A percentile compares a stretch with the other conserved stretches of the same genome.
Conservation (phyloP, 2,329 filamentous ascomycete species). For the Aspergillus fumigatus region DNA sequence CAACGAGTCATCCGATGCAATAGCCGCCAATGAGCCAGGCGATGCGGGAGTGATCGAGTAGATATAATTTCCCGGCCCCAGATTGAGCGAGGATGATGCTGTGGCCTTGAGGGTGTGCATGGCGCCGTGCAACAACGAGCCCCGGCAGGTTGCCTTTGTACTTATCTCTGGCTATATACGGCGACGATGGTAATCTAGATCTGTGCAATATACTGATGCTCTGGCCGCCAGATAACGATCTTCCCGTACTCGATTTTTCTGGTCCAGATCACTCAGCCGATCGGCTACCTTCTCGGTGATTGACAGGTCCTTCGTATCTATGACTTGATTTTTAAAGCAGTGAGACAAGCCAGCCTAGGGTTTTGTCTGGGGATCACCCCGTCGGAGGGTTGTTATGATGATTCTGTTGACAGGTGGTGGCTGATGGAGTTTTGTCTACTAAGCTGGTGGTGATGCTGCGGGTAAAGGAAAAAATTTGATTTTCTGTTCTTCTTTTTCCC, state of each 20-base stretch:
- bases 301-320: too few relatives aligned
- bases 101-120: conserved; percentile 33
- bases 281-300: too few relatives aligned
- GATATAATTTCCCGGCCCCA: conserved; percentile 40
- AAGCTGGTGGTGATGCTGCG: neutral
- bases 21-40: conserved; percentile 34
- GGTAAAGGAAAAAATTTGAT: neutral
- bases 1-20: conserved; percentile 44
- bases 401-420: neutral
- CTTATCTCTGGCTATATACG: neutral
- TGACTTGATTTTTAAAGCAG: too few relatives aligned
- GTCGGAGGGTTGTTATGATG: neutral
- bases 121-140: neutral
- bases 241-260: too few relatives aligned
- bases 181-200: neutral
- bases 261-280: too few relatives aligned
- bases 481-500: neutral
- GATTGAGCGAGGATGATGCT: conserved; percentile 34
- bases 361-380: too few relatives aligned
- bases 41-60: conserved; percentile 34
- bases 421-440: neutral
- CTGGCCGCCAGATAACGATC: too few relatives aligned
- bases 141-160: conserved; percentile 1
- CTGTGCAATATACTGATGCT: neutral
- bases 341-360: neutral